Base-by-base conservation (phyloP, 2,329 filamentous ascomycete genomes). In the Colletotrichum acutatum region DNA sequence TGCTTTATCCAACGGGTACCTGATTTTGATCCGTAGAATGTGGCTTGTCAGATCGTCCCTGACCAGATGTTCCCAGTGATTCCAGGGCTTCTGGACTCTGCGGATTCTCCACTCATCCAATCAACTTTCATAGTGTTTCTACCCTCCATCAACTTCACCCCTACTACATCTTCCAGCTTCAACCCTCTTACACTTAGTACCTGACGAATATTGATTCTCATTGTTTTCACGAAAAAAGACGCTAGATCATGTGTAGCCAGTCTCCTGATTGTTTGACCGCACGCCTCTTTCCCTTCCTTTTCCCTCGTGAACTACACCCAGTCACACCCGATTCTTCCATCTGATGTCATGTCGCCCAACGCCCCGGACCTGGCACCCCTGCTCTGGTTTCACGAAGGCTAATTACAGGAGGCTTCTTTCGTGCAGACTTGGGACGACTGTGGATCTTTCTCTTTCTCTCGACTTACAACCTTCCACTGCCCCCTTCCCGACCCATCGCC, bases 351-450 rank as follows among this genome's bases (percentile, higher is more conserved):
- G 42, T 56, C 37, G 61, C 60, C 34, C 61, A 19, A 57, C 22
- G 16, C 56, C 66, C 66, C 49, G 60, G 60, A 56, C 66, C 60
- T 30, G 70, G 61, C 12, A 60, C 60, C 60, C 66, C 37, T 73
- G 60, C 60, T n/a, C 56, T 26, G 42, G 60, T 71, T 73, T 66
- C 71, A 73, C 34, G 14, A 30, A 73, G 60, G 71, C 71, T 73
- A 66, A 73, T 73, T 73, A 46, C 71, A 73, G 60, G 66, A 71
- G 71, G 59, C 28, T 28, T 32, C 60, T 65, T 61, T 62, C 56
- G 66, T 71, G 49, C 66, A 71, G 26, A 57, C 61, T 72, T 72
- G 60, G 71, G 66, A 72, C 66, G 66, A 65, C 24, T 34, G 66
- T 65, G 66, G 70, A n/a, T 61, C 60, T 16, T 14, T 42, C 37